Evolutionary conservation across 2,329 filamentous ascomycete species (phyloP).

Genomic region (Neofusicoccum cordaticola): DNA sequence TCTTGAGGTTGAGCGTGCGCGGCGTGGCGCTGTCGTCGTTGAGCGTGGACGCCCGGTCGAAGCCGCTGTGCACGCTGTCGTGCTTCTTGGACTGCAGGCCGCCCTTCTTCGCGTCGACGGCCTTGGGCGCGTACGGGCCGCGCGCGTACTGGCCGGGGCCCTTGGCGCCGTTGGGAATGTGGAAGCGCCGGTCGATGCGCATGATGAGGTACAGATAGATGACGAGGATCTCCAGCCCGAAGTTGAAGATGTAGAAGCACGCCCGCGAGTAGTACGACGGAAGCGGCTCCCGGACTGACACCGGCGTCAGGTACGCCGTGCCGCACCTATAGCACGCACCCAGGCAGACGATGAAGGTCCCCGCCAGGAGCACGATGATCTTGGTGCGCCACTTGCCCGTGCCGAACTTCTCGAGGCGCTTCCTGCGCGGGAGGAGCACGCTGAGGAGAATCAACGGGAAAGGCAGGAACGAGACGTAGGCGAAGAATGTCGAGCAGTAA

Average conservation of each 20-base stretch:
- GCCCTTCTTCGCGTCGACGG: not conserved
- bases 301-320: conserved; percentile 51
- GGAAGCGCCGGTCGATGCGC: conserved; percentile 73
- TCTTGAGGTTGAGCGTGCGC: conserved; percentile 14
- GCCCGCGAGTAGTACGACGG: conserved; percentile 70
- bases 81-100: conserved; percentile 6
- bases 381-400: conserved; percentile 66
- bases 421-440: conserved; percentile 44
- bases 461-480: conserved; percentile 65
- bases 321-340: conserved; percentile 69
- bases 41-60: not conserved
- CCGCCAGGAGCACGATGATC: conserved; percentile 60
- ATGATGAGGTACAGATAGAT: conserved; percentile 64
- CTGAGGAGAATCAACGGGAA: conserved; percentile 54
- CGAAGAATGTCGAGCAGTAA: conserved; percentile 60
- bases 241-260: conserved; percentile 79
- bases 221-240: conserved; percentile 68
- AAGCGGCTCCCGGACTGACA: conserved; percentile 50
- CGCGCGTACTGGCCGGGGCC: conserved; percentile 49
- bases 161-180: conserved; percentile 67
- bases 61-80: conserved; percentile 11
- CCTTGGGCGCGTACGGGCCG: conserved; percentile 1
- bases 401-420: conserved; percentile 59
- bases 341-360: conserved; percentile 59
- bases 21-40: conserved; percentile 3